Conservation (phyloP, 208 protist genomes). For the Acanthamoeba polyphaga region DNA sequence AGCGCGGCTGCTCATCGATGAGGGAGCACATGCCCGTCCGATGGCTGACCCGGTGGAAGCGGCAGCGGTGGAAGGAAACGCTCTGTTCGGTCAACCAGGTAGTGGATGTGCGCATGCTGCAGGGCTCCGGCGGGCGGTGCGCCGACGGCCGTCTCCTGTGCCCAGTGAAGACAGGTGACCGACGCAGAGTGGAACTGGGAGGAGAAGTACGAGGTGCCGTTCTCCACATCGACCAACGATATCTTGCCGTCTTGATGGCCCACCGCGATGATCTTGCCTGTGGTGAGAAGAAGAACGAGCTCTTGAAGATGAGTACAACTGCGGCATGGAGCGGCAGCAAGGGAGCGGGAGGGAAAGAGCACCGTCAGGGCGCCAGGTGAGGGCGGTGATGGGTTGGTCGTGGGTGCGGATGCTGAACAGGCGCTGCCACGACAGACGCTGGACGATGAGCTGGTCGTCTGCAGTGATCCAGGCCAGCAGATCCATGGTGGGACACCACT, state of each 20-base stretch:
- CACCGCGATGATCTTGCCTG: slow-evolving; percentile 70
- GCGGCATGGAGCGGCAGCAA: background rate
- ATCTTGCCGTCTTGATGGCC: slow-evolving; percentile 61
- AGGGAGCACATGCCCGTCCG: background rate
- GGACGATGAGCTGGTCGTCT: slow-evolving; percentile 65
- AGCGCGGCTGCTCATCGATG: too few relatives aligned
- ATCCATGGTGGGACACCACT: slow-evolving; percentile 72
- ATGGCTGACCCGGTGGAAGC: slow-evolving; percentile 3
- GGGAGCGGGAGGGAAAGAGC: too few relatives aligned
- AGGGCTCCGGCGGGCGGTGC: background rate
- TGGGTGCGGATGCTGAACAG: slow-evolving; percentile 68
- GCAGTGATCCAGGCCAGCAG: slow-evolving; percentile 56
- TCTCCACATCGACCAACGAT: slow-evolving; percentile 45
- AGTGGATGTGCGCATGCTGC: background rate
- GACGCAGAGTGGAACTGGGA: slow-evolving; percentile 48
- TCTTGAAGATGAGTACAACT: background rate
- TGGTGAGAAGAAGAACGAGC: too few relatives aligned
- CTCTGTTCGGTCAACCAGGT: background rate
- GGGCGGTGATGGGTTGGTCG: slow-evolving; percentile 34
- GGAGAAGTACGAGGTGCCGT: slow-evolving; percentile 50
- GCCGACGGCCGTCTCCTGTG: slow-evolving; percentile 28
- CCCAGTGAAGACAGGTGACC: slow-evolving; percentile 58
- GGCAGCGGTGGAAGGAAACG: slow-evolving; percentile 13
- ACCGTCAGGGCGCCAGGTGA: slow-evolving; percentile 69
- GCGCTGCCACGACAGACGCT: slow-evolving; percentile 66